Evolutionary conservation across 805 yeast species (phyloP), one percentile per base, ranked within the genome.

Genomic region (Metschnikowia similis): DNA sequence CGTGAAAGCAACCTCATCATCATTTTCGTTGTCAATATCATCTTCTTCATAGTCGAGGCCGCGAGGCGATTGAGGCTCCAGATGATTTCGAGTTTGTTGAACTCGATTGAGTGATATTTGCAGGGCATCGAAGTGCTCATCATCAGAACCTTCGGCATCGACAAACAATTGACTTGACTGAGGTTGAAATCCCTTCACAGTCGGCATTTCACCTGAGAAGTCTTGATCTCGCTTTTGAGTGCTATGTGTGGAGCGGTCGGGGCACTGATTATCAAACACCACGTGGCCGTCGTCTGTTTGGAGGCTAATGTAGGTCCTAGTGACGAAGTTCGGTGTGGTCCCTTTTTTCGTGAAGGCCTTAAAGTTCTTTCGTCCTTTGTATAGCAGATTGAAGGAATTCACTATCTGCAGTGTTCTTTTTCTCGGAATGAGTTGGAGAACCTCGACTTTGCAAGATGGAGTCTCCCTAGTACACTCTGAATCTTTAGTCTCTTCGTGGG

Each of bases 111-210:
- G 34, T 11, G 47, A 35, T 6, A 10, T 39, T 9, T 14, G 31
- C 38, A 32, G 40, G 17, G 36, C 36, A 16, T 30, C 41, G 29
- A 36, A 28, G 3, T 9, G 13, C 21, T 47, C 41, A 14, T 16
- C 30, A 10, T 37, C 47, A 1, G 37, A 38, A 13, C 11, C 35
- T 9, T 49, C 56, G 6, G 54, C 59, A 5, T 31, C 36, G 11
- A 57, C 59, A 35, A 57, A 57, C 2, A 57, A 45, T 17, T 45
- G 58, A 7, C 53, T 43, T 3, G 53, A 26, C 30, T 50, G 48
- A 1, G 59, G 61, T 35, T 54, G 59, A 29, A 21, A 56, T 2
- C 61, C 61, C 27, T 44, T 49, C 3, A 57, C 59, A 7, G 45
- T 43, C 17, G 45, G 52, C 55, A 57, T 54, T 31, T 57, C 61